Percentiles rank a stretch among this genome's conserved stretches.
phyloP scores from a whole-genome alignment of 116 monocot genomes.

The Iris pallida region DNA sequence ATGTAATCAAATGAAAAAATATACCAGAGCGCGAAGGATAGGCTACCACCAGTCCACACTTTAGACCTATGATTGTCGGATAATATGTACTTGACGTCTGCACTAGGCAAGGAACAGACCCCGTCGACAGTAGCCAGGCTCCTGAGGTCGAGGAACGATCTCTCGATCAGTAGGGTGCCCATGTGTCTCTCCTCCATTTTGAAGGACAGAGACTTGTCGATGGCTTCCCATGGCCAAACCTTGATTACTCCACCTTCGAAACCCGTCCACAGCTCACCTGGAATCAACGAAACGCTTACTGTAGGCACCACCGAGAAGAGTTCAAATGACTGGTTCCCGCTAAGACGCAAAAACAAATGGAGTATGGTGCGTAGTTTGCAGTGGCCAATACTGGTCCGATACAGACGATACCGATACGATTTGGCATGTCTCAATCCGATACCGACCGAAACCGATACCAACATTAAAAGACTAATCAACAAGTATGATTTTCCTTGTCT shows the following conservation, averaged over 20 bases:
- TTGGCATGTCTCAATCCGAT: too few species aligned
- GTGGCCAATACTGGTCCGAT: too few species aligned
- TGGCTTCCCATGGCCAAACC: conserved; percentile 81
- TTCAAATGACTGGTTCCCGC: not conserved
- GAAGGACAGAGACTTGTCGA: conserved; percentile 76
- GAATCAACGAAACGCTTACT: conserved; percentile 4
- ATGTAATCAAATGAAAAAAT: not conserved
- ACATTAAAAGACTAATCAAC: too few species aligned
- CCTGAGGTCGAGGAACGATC: conserved; percentile 71
- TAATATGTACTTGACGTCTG: conserved; percentile 57
- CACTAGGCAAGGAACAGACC: conserved; percentile 57
- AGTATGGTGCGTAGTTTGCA: too few species aligned
- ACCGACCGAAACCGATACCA: too few species aligned
- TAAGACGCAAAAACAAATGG: too few species aligned
- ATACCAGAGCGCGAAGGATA: conserved; percentile 78
- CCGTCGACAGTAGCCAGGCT: conserved; percentile 65
- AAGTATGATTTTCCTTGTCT: too few species aligned
- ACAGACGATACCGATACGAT: too few species aligned
- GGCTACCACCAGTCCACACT: conserved; percentile 65
- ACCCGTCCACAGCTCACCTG: conserved; percentile 94
- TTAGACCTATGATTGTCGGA: conserved; percentile 68
- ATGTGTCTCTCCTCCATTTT: conserved; percentile 68
- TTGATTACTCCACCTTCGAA: conserved; percentile 77
- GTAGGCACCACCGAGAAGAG: not conserved
- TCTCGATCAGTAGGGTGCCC: conserved; percentile 71